These are phyloP conservation scores for Ligustrum vulgare DNA, from an alignment of 257 asterid species.

Conservation along the genomic window DNA sequence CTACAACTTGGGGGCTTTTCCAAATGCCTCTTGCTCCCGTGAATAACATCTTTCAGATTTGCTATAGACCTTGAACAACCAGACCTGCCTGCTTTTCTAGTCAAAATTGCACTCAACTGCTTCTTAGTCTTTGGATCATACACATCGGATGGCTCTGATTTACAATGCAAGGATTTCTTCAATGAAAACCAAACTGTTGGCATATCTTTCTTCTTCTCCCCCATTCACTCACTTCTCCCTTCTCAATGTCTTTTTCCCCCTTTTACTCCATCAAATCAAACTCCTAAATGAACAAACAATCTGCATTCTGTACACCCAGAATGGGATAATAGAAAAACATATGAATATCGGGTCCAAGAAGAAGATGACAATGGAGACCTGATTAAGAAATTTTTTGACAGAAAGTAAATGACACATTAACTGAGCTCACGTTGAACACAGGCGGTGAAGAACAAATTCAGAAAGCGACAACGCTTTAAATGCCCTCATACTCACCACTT, in stretches of 20 bases:
- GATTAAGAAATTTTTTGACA: constrained; percentile 14
- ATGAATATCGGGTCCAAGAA: constrained; percentile 26
- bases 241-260: neutral
- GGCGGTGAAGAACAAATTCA: constrained; percentile 12
- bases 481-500: constrained; percentile 28
- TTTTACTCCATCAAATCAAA: neutral
- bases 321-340: constrained; percentile 8
- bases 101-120: constrained; percentile 35
- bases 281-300: neutral
- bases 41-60: constrained; percentile 65
- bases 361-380: constrained; percentile 10
- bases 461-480: constrained; percentile 3
- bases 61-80: constrained; percentile 80
- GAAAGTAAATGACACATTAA: constrained; percentile 22
- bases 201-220: constrained; percentile 43
- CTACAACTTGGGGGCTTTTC: constrained; percentile 62
- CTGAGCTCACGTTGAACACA: constrained; percentile 12
- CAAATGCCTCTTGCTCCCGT: constrained; percentile 62
- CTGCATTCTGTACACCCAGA: neutral
- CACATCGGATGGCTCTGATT: constrained; percentile 63
- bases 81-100: constrained; percentile 51
- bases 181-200: constrained; percentile 61
- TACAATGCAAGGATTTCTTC: constrained; percentile 60
- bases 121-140: constrained; percentile 50
- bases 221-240: constrained; percentile 27